phyloP scores from a whole-genome alignment of 768 basidiomycete genomes.

The Harrya chromipes region DNA sequence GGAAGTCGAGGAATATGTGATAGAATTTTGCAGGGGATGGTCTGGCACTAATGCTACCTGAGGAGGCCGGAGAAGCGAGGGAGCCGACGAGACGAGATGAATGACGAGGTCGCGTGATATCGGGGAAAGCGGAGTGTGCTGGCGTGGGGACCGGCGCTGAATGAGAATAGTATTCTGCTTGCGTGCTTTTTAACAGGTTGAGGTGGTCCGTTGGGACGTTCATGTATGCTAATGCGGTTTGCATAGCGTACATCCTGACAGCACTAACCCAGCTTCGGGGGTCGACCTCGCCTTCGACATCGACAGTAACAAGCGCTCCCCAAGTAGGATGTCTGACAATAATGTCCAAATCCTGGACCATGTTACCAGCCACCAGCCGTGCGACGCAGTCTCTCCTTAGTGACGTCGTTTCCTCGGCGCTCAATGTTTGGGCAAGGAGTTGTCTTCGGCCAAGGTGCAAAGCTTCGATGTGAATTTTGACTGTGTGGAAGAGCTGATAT shows the following conservation, averaged over 20 bases:
- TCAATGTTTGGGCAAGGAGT: constrained; percentile 82
- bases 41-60: constrained; percentile 19
- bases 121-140: constrained; percentile 71
- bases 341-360: constrained; percentile 89
- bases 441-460: constrained; percentile 91
- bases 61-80: constrained; percentile 20
- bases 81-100: constrained; percentile 37
- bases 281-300: constrained; percentile 81
- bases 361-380: constrained; percentile 83
- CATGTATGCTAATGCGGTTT: constrained; percentile 76
- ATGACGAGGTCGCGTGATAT: constrained; percentile 33
- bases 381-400: constrained; percentile 86
- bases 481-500: constrained; percentile 83
- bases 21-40: constrained; percentile 69
- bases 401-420: constrained; percentile 78
- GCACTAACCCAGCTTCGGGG: constrained; percentile 84
- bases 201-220: constrained; percentile 45
- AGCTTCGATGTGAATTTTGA: constrained; percentile 86
- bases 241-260: constrained; percentile 89
- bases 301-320: constrained; percentile 88
- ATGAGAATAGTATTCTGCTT: constrained; percentile 43
- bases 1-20: constrained; percentile 86
- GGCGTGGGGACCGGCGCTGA: constrained; percentile 53
- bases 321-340: constrained; percentile 94
- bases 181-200: constrained; percentile 29